A percentile compares a stretch with the other conserved stretches of the same genome.
Conservation (phyloP, 495 filamentous ascomycete genomes). For the Penicillium mononematosum region DNA sequence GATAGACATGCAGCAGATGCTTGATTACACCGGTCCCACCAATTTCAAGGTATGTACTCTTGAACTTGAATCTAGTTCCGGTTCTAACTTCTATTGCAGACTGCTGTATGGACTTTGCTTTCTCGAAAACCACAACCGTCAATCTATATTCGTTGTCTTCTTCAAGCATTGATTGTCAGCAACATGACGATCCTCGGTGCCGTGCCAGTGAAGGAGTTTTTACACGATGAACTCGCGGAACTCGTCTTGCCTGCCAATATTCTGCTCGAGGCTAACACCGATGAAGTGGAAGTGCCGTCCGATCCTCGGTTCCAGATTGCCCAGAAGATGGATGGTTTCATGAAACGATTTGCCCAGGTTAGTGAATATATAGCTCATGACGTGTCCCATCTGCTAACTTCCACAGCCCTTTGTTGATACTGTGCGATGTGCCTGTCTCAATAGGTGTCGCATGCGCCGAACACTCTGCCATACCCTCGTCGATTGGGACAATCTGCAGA, state of each 20-base stretch:
- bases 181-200: constrained; percentile 64
- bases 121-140: constrained; percentile 78
- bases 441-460: constrained; percentile 81
- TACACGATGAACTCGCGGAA: constrained; percentile 77
- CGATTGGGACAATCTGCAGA: constrained; percentile 83
- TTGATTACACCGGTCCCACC: constrained; percentile 65
- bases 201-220: constrained; percentile 66
- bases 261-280: constrained; percentile 69
- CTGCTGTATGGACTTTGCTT: constrained; percentile 64
- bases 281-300: constrained; percentile 70
- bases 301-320: constrained; percentile 77
- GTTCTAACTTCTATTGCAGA: constrained; percentile 40
- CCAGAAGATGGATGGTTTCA: constrained; percentile 75
- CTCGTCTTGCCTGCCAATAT: constrained; percentile 69
- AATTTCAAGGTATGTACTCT: constrained; percentile 50
- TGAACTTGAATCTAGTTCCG: constrained; percentile 12
- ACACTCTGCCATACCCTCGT: constrained; percentile 76
- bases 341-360: constrained; percentile 64
- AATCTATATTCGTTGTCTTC: constrained; percentile 76
- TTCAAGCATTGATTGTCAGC: constrained; percentile 74
- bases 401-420: constrained; percentile 76
- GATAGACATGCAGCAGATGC: constrained; percentile 62
- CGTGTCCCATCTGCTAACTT: constrained; percentile 15
- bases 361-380: constrained; percentile 4
- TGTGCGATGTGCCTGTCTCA: constrained; percentile 80